These are phyloP conservation scores for Blastocystis sp. DNA, from an alignment of 352 stramenopile genomes.

Conservation along the genomic window DNA sequence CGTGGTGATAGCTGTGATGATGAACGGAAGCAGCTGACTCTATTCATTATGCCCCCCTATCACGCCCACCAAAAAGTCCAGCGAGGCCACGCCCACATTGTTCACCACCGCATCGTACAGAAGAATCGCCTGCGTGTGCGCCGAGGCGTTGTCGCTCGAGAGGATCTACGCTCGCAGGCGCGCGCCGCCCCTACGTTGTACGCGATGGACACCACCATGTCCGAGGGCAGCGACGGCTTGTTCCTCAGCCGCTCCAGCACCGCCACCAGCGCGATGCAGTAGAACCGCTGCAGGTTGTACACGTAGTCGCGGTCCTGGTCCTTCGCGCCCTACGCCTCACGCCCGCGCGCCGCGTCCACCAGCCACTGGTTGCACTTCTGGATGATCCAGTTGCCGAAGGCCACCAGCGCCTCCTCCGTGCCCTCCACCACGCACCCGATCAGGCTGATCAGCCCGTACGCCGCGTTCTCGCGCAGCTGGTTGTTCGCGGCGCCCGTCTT, in stretches of 20 bases:
- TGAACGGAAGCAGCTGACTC: slow-evolving; percentile 28
- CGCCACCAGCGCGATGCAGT: slow-evolving; percentile 56
- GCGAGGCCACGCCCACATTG: neutral
- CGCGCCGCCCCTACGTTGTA: neutral
- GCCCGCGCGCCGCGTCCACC: neutral
- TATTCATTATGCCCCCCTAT: neutral
- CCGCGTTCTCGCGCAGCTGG: slow-evolving; percentile 61
- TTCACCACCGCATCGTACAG: slow-evolving; percentile 13
- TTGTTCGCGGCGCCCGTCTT: slow-evolving; percentile 24
- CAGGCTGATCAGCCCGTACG: slow-evolving; percentile 57
- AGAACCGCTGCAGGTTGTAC: slow-evolving; percentile 59
- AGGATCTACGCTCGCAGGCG: slow-evolving; percentile 12
- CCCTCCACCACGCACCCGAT: neutral
- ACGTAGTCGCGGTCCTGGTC: neutral
- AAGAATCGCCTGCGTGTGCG: slow-evolving; percentile 54
- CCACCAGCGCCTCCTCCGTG: slow-evolving; percentile 5
- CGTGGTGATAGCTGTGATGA: slow-evolving; percentile 17
- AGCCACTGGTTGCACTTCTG: slow-evolving; percentile 3
- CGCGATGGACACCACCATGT: neutral
- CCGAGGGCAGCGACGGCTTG: neutral
- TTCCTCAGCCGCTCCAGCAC: slow-evolving; percentile 26
- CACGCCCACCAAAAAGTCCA: slow-evolving; percentile 18
- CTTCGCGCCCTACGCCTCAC: neutral
- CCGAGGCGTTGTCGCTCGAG: slow-evolving; percentile 24
- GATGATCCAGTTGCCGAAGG: slow-evolving; percentile 31